phyloP scores from a whole-genome alignment of 495 filamentous ascomycete species.

The Xylaria telfairii region DNA sequence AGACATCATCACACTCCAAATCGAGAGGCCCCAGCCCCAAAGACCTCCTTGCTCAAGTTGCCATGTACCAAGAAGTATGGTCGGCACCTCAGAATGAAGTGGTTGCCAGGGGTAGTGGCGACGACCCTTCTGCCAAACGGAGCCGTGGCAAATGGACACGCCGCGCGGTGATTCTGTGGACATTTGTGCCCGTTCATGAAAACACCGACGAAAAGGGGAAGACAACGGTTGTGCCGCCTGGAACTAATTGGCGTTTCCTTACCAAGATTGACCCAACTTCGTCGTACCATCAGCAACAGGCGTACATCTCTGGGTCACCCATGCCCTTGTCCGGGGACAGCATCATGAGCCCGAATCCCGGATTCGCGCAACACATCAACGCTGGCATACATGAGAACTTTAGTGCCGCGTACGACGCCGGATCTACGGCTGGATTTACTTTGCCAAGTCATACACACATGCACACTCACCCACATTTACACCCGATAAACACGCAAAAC shows the following conservation, averaged over 20 bases:
- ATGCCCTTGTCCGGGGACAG: conserved; percentile 36
- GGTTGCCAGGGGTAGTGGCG: conserved; percentile 5
- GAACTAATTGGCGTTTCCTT: conserved; percentile 54
- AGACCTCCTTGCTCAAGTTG: conserved; percentile 52
- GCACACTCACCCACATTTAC: conserved; percentile 27
- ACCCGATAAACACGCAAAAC: conserved; percentile 30
- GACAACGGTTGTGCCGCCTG: conserved; percentile 35
- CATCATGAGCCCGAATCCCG: conserved; percentile 53
- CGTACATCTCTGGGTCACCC: conserved; percentile 39
- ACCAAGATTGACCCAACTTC: conserved; percentile 54
- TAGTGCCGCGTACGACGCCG: conserved; percentile 44
- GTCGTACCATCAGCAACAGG: conserved; percentile 51
- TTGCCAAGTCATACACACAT: conserved; percentile 26
- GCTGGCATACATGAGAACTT: conserved; percentile 55
- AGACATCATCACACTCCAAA: conserved; percentile 28
- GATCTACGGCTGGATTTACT: conserved; percentile 8
- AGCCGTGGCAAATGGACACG: conserved; percentile 47
- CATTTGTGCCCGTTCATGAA: conserved; percentile 52
- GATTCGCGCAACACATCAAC: conserved; percentile 48
- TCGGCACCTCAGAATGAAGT: conserved; percentile 46
- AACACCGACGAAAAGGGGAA: conserved; percentile 43
- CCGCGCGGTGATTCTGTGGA: conserved; percentile 54
- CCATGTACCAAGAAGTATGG: conserved; percentile 59
- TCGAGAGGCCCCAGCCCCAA: conserved; percentile 44
- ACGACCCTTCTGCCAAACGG: conserved; percentile 20